A percentile compares a stretch with the other conserved stretches of the same genome.
Evolutionary conservation across 768 basidiomycete species (phyloP).

Genomic region (Lactarius sanguifluus): DNA sequence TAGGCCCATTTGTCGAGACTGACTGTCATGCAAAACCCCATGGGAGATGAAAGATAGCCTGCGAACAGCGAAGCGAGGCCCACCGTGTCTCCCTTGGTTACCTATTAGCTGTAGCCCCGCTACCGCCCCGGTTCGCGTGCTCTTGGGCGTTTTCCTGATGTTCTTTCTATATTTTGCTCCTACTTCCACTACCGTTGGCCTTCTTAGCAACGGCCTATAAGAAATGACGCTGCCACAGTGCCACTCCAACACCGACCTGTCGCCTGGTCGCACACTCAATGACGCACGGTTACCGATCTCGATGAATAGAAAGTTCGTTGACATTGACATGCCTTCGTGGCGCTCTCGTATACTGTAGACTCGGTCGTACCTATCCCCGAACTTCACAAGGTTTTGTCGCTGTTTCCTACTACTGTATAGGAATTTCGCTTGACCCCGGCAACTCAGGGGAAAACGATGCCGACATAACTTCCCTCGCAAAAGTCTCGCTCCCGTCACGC

Average conservation of each 20-base stretch:
- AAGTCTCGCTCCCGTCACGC: too few species aligned
- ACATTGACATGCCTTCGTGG: neutral
- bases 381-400: neutral
- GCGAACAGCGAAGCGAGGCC: neutral
- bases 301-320: neutral
- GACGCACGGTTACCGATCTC: neutral
- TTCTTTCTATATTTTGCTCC: neutral
- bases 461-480: too few species aligned
- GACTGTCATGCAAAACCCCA: neutral
- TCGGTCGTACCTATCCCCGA: neutral
- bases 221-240: neutral
- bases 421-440: neutral
- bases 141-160: neutral
- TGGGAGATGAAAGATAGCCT: neutral
- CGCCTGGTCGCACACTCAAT: too few species aligned
- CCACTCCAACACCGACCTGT: neutral
- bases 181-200: neutral
- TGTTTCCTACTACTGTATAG: too few species aligned
- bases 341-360: neutral
- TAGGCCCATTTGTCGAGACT: neutral
- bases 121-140: neutral
- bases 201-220: neutral
- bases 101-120: neutral
- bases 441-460: neutral
- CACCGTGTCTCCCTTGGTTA: neutral